These are phyloP conservation scores for Schizophyllum amplum DNA, from an alignment of 1,284 basidiomycete species.

Conservation along the genomic window DNA sequence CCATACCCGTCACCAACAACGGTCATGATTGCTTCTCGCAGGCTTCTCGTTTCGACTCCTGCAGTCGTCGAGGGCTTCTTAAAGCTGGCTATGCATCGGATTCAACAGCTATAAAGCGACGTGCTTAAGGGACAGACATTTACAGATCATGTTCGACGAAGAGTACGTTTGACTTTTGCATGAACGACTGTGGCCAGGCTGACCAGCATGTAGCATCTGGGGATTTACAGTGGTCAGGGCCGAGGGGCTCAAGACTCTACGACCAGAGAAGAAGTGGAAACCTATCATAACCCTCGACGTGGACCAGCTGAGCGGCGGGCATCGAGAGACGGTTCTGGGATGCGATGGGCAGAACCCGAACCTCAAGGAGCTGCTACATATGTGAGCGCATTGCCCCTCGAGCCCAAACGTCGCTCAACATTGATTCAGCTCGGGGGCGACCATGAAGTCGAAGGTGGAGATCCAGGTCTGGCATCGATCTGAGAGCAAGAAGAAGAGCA, in stretches of 20 bases:
- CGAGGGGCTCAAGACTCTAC: conserved; percentile 36
- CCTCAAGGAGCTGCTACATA: conserved; percentile 38
- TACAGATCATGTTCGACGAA: not conserved
- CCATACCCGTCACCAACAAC: not conserved
- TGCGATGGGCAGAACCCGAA: conserved; percentile 64
- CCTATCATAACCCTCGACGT: conserved; percentile 52
- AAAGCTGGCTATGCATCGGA: no score
- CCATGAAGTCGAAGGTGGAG: conserved; percentile 32
- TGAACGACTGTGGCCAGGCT: not conserved
- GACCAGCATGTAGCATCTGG: not conserved
- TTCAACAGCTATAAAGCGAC: no score
- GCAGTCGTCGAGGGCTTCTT: no score
- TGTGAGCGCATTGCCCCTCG: conserved; percentile 34
- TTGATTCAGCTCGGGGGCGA: conserved; percentile 28
- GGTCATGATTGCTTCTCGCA: not conserved
- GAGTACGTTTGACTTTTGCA: not conserved
- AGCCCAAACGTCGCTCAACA: not conserved
- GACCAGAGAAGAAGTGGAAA: conserved; percentile 48
- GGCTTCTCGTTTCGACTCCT: no score
- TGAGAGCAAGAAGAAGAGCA: conserved; percentile 50
- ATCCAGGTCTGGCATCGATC: conserved; percentile 48
- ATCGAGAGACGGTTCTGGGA: conserved; percentile 47
- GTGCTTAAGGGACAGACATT: no score
- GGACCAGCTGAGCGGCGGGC: conserved; percentile 24
- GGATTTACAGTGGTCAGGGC: conserved; percentile 29